Base-by-base conservation (phyloP, 306 rosid species). In the Astragalus glycyphyllos region DNA sequence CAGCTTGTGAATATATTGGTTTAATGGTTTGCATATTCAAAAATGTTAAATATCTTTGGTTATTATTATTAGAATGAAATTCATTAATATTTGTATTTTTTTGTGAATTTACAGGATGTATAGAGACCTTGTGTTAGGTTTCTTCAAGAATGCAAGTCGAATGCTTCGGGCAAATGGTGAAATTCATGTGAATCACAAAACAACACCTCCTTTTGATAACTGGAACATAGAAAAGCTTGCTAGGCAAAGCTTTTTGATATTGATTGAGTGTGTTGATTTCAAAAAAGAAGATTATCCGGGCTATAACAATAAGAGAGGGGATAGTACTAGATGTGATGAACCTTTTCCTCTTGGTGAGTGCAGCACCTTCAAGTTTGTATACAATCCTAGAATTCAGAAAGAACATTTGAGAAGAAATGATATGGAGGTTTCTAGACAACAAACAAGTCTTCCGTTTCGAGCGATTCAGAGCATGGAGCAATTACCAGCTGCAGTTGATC, bases 181-280 rank as follows among this genome's bases (percentile, higher is more conserved):
- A 78, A 76, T 88, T 55, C 91, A 86, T 68, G 80, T 84, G 5
- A 86, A 72, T 75, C 95, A 88, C 45, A 88, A 88, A 74, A 68
- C 70, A 2, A 78, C 51, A 35, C 10, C 47, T 9, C 89, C 91
- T n/a, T 86, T 65, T 20, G 49, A 5, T 31, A 0, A 53, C 4
- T 86, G 91, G 91, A 74, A 71, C 71, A 23, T 83, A 34, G 50
- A 11, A 54, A 41, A 72, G 7, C 83, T 86, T 46, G 90, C 83
- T 3, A 7, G 0, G 1, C 46, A 58, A 15, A 68, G 65, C 51
- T 51, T 46, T 6, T 58, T 88, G 79, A 8, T 7, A 23, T 31
- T 78, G 74, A 65, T 45, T 1, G 81, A 49, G 17, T 49, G 76
- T 72, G 68, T 49, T 44, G 69, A 79, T n/a, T 85, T 88, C 76